These are phyloP conservation scores for Cucurbita argyrosperma DNA, from an alignment of 306 rosid genomes.

Conservation along the genomic window DNA sequence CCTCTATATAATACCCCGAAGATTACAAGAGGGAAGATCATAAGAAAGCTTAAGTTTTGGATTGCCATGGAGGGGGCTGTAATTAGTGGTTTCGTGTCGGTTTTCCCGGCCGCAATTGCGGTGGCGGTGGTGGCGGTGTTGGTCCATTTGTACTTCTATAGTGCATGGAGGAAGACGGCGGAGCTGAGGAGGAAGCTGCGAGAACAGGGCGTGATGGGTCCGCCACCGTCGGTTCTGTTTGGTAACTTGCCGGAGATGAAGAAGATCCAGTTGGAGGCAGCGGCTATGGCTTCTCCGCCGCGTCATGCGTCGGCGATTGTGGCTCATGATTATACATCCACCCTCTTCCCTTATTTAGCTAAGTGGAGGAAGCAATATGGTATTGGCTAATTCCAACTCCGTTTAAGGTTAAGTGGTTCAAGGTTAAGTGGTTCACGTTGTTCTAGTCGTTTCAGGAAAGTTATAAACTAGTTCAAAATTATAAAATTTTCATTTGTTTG, in stretches of 20 bases:
- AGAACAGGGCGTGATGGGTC: constrained; percentile 64
- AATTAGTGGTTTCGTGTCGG: background rate
- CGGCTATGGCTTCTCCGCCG: constrained; percentile 2
- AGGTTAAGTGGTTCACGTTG: too few species aligned
- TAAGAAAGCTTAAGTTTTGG: background rate
- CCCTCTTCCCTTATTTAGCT: constrained; percentile 75
- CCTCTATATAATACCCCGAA: background rate
- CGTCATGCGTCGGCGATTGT: constrained; percentile 15
- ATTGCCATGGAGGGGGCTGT: background rate
- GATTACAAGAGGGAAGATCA: background rate
- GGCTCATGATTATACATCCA: constrained; percentile 62
- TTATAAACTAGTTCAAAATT: too few species aligned
- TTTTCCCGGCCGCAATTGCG: constrained; percentile 13
- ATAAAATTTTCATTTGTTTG: too few species aligned
- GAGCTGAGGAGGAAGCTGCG: constrained; percentile 43
- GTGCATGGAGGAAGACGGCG: constrained; percentile 29
- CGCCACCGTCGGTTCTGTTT: constrained; percentile 46
- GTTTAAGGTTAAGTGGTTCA: too few species aligned
- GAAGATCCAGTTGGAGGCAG: constrained; percentile 35
- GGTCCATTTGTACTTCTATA: constrained; percentile 17
- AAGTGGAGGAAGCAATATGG: constrained; percentile 85
- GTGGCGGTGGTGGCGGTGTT: constrained; percentile 21
- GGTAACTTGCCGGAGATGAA: constrained; percentile 73
- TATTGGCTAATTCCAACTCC: background rate
- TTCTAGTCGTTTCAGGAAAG: too few species aligned